Conservation (phyloP, 75 land plant species). For the Sequoia sempervirens region DNA sequence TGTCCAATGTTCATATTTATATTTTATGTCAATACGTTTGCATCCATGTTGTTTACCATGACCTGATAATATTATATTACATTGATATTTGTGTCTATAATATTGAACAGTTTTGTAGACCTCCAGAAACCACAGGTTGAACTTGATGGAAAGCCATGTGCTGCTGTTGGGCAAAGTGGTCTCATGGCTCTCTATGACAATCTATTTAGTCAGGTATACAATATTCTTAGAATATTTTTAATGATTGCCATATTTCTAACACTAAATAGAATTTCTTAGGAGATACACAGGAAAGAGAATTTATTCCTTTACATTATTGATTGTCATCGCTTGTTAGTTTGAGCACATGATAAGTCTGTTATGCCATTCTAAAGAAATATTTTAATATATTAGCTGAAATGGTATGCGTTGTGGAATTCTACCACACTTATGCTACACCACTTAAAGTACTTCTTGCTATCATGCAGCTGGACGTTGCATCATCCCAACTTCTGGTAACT, state of each 20-base stretch:
- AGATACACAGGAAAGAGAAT: background rate
- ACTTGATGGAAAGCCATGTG: constrained; percentile 95
- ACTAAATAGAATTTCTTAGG: background rate
- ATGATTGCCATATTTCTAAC: background rate
- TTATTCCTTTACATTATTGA: background rate
- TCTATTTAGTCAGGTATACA: constrained; percentile 78
- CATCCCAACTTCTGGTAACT: constrained; percentile 93
- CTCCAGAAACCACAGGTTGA: constrained; percentile 89
- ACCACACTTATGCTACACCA: background rate
- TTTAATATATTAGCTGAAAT: background rate
- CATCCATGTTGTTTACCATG: constrained; percentile 3
- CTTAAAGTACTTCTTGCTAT: constrained; percentile 1
- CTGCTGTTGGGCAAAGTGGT: constrained; percentile 94
- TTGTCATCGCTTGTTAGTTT: background rate
- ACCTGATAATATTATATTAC: background rate
- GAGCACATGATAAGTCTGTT: background rate
- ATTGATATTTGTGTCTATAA: constrained; percentile 5
- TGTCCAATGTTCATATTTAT: background rate
- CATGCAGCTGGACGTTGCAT: constrained; percentile 96
- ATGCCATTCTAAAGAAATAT: background rate
- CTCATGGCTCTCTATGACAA: constrained; percentile 95
- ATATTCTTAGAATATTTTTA: background rate
- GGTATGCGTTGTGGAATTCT: background rate
- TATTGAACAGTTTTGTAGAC: constrained; percentile 74
- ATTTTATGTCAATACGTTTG: background rate